Conservation (phyloP, 208 protist genomes). For the Sergeia podlipaevii region DNA sequence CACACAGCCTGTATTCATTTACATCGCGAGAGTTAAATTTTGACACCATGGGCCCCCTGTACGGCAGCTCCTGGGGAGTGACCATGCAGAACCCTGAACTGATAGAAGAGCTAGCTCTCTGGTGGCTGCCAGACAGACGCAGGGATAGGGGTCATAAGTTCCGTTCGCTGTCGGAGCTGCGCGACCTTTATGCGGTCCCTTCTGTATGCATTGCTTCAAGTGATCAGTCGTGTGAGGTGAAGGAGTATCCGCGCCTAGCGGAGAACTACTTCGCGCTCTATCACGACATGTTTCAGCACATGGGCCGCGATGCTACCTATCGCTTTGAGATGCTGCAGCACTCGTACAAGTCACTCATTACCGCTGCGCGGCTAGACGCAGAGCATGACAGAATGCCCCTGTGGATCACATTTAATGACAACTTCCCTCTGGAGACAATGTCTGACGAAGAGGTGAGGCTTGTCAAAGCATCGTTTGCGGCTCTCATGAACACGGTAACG, state of each 20-base stretch:
- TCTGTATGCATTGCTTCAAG: too few species aligned
- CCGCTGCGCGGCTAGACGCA: neutral
- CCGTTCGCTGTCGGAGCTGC: too few species aligned
- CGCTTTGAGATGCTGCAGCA: neutral
- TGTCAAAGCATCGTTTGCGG: neutral
- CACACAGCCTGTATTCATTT: too few species aligned
- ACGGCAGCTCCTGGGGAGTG: too few species aligned
- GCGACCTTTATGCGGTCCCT: too few species aligned
- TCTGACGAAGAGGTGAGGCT: neutral
- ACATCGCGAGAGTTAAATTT: too few species aligned
- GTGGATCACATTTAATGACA: slow-evolving; percentile 1
- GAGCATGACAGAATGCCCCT: neutral
- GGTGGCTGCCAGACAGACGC: too few species aligned
- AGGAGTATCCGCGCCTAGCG: neutral
- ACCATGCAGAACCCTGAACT: too few species aligned
- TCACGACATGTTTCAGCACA: neutral
- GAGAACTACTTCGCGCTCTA: neutral
- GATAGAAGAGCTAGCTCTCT: too few species aligned
- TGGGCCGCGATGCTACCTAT: neutral
- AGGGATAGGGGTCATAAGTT: too few species aligned
- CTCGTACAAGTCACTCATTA: neutral
- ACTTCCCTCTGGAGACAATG: neutral
- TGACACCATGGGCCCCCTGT: too few species aligned
- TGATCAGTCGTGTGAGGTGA: neutral
- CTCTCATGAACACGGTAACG: neutral